Conservation (phyloP, 345 rosid species). For the Citropsis articulata region DNA sequence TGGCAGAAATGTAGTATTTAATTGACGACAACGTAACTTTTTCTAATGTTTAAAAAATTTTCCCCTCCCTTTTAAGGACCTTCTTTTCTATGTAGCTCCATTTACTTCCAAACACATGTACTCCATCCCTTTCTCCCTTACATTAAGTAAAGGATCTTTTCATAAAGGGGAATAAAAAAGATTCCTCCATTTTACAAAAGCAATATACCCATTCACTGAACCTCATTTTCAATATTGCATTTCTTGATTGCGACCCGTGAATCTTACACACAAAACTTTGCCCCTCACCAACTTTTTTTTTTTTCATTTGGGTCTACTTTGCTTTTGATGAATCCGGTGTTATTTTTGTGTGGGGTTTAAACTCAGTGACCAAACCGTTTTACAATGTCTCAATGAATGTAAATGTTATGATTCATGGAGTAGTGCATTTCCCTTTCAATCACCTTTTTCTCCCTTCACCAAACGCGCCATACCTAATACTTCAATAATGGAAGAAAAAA, state of each 20-base stretch:
- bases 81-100: not conserved
- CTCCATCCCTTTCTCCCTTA: slow-evolving; percentile 7
- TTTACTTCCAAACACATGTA: not conserved
- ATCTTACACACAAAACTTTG: not conserved
- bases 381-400: not conserved
- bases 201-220: not conserved
- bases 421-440: slow-evolving; percentile 6
- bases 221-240: not conserved
- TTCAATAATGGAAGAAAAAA: slow-evolving; percentile 22
- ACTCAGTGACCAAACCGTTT: not conserved
- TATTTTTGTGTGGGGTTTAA: not conserved
- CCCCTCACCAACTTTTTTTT: not conserved
- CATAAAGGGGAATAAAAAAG: slow-evolving; percentile 1
- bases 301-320: not conserved
- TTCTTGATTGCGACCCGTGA: not conserved
- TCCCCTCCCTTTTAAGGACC: not conserved
- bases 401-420: not conserved
- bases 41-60: not conserved
- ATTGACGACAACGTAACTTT: not conserved
- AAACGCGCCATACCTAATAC: slow-evolving; percentile 11
- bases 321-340: not conserved
- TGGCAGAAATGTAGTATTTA: not conserved
- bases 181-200: not conserved
- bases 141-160: slow-evolving; percentile 17
- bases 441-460: slow-evolving; percentile 7